Evolutionary conservation across 768 basidiomycete species (phyloP), one percentile per base, ranked within the genome.

Genomic region (Tulasnella sp.): DNA sequence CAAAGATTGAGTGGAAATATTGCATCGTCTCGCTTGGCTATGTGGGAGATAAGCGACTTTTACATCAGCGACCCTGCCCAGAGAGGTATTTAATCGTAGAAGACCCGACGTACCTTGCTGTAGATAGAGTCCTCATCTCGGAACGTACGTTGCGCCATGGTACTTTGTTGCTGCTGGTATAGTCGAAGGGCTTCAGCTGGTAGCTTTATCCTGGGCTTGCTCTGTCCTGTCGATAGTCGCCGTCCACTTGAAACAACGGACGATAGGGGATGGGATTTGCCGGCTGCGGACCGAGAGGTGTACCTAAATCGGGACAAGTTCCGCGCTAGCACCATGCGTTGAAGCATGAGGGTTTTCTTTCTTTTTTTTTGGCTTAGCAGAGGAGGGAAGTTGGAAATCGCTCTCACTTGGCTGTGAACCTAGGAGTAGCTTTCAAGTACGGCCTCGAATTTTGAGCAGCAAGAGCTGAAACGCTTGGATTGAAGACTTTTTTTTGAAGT

Each of bases 11-110:
- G 58, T 77, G 77, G 39, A 74, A 77, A 5, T 74, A 72, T 54
- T 77, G 54, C 77, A 77, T 77, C 22, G 77, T 74, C 36, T 34
- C 52, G 12, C 31, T 14, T 58, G 73, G 54, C 72, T 74, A 54
- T 22, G 3, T 54, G 22, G 25, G 2, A 58, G 5, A 11, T 11
- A n/a, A 58, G 29, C 25, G 25, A 54, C 19, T n/a, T n/a, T n/a
- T n/a, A n/a, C n/a, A n/a, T n/a, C n/a, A n/a, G n/a, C n/a, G n/a
- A n/a, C n/a, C n/a, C n/a, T n/a, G n/a, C n/a, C n/a, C n/a, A n/a
- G n/a, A n/a, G n/a, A n/a, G n/a, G n/a, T n/a, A n/a, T n/a, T n/a
- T n/a, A n/a, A n/a, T n/a, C n/a, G n/a, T n/a, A n/a, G n/a, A n/a
- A n/a, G n/a, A n/a, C n/a, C 22, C 9, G 25, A 58, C 54, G 11